Percentiles rank a stretch among this genome's conserved stretches.
These are phyloP conservation scores for Cudoniella acicularis DNA, from an alignment of 495 filamentous ascomycete species.

Conservation along the genomic window DNA sequence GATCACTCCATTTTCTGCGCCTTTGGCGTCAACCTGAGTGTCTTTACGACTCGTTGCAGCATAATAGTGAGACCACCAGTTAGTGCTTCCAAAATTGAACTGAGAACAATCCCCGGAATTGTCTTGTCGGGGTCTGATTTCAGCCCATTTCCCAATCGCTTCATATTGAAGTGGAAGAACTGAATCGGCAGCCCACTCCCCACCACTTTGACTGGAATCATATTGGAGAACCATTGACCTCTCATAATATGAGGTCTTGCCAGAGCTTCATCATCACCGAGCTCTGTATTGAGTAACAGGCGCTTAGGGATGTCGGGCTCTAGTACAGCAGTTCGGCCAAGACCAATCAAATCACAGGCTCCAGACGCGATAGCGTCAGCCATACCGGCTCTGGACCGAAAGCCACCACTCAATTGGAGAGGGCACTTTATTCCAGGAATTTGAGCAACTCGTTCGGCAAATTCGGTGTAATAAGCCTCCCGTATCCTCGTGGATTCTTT, in stretches of 20 bases:
- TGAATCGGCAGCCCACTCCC: constrained; percentile 24
- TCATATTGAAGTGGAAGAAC: constrained; percentile 29
- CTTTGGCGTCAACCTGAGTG: neutral
- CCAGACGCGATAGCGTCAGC: constrained; percentile 43
- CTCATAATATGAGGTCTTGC: constrained; percentile 24
- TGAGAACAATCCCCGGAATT: constrained; percentile 20
- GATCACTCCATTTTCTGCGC: neutral
- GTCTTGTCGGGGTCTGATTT: constrained; percentile 25
- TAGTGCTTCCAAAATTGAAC: constrained; percentile 8
- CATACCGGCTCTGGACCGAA: constrained; percentile 51
- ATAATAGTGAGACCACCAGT: neutral
- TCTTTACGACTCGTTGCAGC: neutral
- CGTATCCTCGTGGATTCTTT: constrained; percentile 2
- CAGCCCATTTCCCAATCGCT: constrained; percentile 23
- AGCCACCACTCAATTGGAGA: constrained; percentile 49
- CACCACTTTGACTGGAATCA: constrained; percentile 26
- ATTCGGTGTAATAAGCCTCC: constrained; percentile 4
- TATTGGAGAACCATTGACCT: constrained; percentile 26
- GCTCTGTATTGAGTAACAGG: constrained; percentile 18
- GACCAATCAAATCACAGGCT: constrained; percentile 55
- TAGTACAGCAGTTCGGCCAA: constrained; percentile 33
- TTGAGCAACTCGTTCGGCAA: neutral
- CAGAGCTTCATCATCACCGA: constrained; percentile 20
- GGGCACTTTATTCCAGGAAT: constrained; percentile 4
- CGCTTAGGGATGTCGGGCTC: constrained; percentile 24